These are phyloP conservation scores for Vachellia collinsii DNA, from an alignment of 306 rosid species.

Conservation along the genomic window DNA sequence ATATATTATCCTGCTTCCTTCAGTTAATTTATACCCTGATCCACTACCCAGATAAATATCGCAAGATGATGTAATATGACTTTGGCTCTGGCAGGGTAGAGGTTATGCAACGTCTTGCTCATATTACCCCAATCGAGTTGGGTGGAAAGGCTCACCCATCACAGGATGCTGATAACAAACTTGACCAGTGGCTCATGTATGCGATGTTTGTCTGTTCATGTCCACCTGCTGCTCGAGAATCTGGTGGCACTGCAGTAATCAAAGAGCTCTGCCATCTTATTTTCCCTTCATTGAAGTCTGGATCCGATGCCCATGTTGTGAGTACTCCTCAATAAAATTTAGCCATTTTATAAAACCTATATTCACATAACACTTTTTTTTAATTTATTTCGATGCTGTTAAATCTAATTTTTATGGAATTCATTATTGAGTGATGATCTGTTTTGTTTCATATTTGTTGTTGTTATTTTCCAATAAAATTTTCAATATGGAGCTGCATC, in stretches of 20 bases:
- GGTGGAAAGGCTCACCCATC: conserved; percentile 97
- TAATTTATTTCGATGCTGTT: conserved; percentile 18
- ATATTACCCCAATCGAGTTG: conserved; percentile 90
- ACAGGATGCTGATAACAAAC: conserved; percentile 91
- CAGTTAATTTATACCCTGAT: conserved; percentile 15
- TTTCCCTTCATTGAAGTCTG: conserved; percentile 90
- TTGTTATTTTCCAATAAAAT: conserved; percentile 15
- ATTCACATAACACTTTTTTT: conserved; percentile 22
- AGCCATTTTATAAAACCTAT: conserved; percentile 20
- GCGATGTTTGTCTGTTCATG: conserved; percentile 95
- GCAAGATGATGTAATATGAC: conserved; percentile 24
- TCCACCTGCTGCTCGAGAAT: conserved; percentile 81
- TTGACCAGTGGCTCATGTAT: conserved; percentile 99
- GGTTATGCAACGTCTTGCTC: conserved; percentile 91
- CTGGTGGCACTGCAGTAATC: conserved; percentile 61
- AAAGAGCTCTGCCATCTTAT: conserved; percentile 92
- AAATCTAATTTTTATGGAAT: conserved; percentile 12
- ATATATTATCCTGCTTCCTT: conserved; percentile 2
- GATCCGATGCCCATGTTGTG: conserved; percentile 87
- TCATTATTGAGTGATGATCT: conserved; percentile 16
- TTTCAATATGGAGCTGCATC: conserved; percentile 8
- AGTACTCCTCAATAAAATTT: conserved; percentile 46
- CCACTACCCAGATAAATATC: conserved; percentile 1
- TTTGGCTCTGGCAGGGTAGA: conserved; percentile 69
- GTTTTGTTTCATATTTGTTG: conserved; percentile 13